Conservation (phyloP, 805 yeast genomes). For the Cyberlindnera galapagoensis region DNA sequence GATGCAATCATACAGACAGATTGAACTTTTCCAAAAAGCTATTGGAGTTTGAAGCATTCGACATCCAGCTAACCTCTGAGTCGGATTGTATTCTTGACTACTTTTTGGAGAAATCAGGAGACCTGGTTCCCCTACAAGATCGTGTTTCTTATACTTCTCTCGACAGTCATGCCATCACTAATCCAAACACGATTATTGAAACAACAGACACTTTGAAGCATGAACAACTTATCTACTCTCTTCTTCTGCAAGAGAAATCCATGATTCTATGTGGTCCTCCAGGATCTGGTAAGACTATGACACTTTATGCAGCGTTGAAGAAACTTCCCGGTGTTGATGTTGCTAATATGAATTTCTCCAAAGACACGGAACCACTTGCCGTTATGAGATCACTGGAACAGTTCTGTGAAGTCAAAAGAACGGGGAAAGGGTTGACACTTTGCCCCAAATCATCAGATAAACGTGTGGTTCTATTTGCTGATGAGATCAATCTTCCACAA, state of each 20-base stretch:
- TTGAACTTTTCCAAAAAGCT: conserved; percentile 30
- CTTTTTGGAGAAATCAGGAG: conserved; percentile 39
- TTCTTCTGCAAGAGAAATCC: conserved; percentile 51
- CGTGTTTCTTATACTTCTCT: conserved; percentile 43
- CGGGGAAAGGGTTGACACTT: conserved; percentile 45
- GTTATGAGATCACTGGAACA: conserved; percentile 65
- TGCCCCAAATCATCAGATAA: conserved; percentile 57
- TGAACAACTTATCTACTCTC: conserved; percentile 50
- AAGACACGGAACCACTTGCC: conserved; percentile 60
- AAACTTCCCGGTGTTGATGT: conserved; percentile 51
- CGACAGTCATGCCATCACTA: conserved; percentile 34
- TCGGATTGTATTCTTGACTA: conserved; percentile 20
- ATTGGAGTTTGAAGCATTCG: conserved; percentile 15
- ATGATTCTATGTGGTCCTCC: conserved; percentile 91
- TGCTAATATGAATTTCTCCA: conserved; percentile 73
- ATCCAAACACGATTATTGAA: conserved; percentile 64
- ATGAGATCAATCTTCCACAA: conserved; percentile 81
- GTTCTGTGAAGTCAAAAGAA: conserved; percentile 53
- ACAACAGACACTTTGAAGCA: conserved; percentile 73
- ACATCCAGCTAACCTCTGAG: conserved; percentile 11
- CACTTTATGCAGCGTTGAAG: conserved; percentile 61
- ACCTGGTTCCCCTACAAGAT: conserved; percentile 44
- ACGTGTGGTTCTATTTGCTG: conserved; percentile 81
- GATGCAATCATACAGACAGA: conserved; percentile 34
- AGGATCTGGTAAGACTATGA: conserved; percentile 96